These are phyloP conservation scores for Arachnomyces sp. DNA, from an alignment of 2,329 filamentous ascomycete species.

Conservation along the genomic window DNA sequence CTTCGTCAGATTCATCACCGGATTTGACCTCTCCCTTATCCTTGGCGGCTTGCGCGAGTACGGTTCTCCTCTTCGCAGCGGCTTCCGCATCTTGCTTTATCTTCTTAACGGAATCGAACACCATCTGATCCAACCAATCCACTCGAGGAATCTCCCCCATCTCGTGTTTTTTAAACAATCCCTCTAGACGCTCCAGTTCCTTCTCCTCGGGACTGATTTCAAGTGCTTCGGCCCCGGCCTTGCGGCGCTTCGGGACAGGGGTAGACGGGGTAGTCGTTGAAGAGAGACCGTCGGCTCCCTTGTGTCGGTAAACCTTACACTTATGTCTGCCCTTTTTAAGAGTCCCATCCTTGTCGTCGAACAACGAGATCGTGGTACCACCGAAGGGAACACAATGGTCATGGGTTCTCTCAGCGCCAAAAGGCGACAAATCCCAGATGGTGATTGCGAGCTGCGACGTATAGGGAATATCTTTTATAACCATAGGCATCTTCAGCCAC, in stretches of 20 bases:
- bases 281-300: slow-evolving; percentile 76
- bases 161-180: slow-evolving; percentile 92
- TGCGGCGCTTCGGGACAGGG: slow-evolving; percentile 48
- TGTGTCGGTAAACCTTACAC: slow-evolving; percentile 74
- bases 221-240: slow-evolving; percentile 40
- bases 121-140: slow-evolving; percentile 91
- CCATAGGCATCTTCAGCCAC: slow-evolving; percentile 83
- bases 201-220: slow-evolving; percentile 62
- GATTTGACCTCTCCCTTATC: slow-evolving; percentile 17
- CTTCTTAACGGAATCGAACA: slow-evolving; percentile 85
- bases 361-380: slow-evolving; percentile 85
- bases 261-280: slow-evolving; percentile 70
- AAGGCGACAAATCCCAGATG: slow-evolving; percentile 85
- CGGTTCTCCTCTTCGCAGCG: slow-evolving; percentile 52
- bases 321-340: slow-evolving; percentile 88
- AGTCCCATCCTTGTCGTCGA: slow-evolving; percentile 76
- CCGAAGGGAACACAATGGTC: slow-evolving; percentile 85
- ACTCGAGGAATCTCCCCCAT: slow-evolving; percentile 92
- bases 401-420: slow-evolving; percentile 60
- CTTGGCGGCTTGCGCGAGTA: slow-evolving; percentile 28
- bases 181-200: slow-evolving; percentile 83
- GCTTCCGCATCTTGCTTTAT: slow-evolving; percentile 58
- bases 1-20: slow-evolving; percentile 35
- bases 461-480: slow-evolving; percentile 72
- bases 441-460: slow-evolving; percentile 86